Evolutionary conservation across 345 rosid species (phyloP).

Genomic region (Ailanthus altissimus): DNA sequence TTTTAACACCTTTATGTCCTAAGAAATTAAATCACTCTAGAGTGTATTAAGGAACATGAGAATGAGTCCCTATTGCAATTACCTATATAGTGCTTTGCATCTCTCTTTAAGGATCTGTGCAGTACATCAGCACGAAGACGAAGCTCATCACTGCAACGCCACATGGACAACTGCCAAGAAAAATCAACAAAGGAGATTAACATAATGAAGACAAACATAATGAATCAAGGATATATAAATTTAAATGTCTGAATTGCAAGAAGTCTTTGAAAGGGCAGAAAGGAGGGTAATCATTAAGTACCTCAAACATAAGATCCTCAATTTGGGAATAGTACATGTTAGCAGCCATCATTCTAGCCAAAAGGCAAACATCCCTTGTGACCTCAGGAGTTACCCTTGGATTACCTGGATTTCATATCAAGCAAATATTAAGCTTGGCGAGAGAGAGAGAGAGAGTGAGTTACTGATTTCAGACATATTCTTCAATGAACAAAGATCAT

Average conservation of each 20-base stretch:
- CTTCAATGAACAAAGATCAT: constrained; percentile 23
- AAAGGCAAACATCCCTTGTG: constrained; percentile 95
- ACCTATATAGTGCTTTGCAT: constrained; percentile 99
- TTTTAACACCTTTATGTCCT: neutral
- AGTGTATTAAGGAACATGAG: neutral
- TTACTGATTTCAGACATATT: neutral
- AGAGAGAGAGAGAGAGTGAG: neutral
- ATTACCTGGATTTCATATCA: constrained; percentile 57
- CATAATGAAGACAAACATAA: constrained; percentile 1
- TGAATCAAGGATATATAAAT: neutral
- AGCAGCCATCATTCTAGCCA: constrained; percentile 99
- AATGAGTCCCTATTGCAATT: constrained; percentile 17
- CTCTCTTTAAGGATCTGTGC: constrained; percentile 74
- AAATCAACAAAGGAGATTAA: constrained; percentile 1
- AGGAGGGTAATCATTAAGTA: constrained; percentile 16
- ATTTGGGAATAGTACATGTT: constrained; percentile 89
- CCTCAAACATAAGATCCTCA: constrained; percentile 99
- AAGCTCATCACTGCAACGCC: constrained; percentile 98
- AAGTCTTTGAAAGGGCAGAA: constrained; percentile 15
- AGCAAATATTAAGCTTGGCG: neutral
- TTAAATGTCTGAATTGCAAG: neutral
- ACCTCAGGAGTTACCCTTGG: constrained; percentile 99
- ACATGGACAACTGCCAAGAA: constrained; percentile 87
- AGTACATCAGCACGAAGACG: constrained; percentile 73
- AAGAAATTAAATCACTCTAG: neutral